Conservation (phyloP, 371 early-diverging fungal species). For the Saksenaea oblongispora region DNA sequence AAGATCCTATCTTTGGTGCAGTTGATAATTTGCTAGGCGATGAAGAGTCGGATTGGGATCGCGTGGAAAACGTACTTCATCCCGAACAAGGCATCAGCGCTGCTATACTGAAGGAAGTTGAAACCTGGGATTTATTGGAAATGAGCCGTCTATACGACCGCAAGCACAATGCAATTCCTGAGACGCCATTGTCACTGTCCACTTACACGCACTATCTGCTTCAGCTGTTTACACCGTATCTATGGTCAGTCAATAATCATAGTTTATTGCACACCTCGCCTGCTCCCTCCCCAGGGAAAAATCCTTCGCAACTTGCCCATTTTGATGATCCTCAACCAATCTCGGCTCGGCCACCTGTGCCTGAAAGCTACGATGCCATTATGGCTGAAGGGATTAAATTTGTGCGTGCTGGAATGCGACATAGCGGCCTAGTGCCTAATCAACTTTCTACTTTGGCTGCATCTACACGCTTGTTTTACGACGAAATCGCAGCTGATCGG, state of each 20-base stretch:
- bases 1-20: constrained; percentile 24
- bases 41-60: constrained; percentile 39
- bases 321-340: constrained; percentile 41
- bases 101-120: constrained; percentile 15
- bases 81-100: not conserved
- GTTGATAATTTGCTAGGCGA: constrained; percentile 41
- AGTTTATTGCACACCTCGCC: constrained; percentile 8
- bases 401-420: constrained; percentile 20
- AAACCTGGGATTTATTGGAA: constrained; percentile 37
- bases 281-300: not conserved
- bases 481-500: constrained; percentile 38
- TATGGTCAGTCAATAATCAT: constrained; percentile 29
- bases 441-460: constrained; percentile 32
- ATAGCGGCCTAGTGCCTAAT: constrained; percentile 24
- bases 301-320: constrained; percentile 11
- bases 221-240: constrained; percentile 34
- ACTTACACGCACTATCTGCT: constrained; percentile 33
- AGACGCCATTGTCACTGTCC: constrained; percentile 24
- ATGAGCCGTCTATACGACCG: constrained; percentile 33
- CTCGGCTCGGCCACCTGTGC: constrained; percentile 26
- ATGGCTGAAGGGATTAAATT: constrained; percentile 20
- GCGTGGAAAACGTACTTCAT: constrained; percentile 18
- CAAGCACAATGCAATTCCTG: constrained; percentile 24
- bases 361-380: constrained; percentile 27
- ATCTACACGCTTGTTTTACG: constrained; percentile 36